A percentile compares a stretch with the other conserved stretches of the same genome.
Conservation (phyloP, 208 protist genomes). For the Trypanosoma avium region DNA sequence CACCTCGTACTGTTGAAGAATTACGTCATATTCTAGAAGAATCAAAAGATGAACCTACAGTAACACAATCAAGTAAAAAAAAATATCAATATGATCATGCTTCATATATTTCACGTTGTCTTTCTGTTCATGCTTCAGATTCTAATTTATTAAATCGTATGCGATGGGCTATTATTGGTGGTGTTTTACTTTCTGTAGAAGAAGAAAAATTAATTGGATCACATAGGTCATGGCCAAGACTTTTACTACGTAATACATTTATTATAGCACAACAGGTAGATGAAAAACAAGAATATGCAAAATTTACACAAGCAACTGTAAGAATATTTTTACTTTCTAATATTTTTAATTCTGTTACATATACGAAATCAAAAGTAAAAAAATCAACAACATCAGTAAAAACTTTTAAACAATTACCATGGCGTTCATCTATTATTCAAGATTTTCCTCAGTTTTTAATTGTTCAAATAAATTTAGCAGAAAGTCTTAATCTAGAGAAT, state of each 20-base stretch:
- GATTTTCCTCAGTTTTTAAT: conserved; percentile 10
- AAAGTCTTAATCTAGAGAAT: not conserved
- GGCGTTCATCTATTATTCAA: not conserved
- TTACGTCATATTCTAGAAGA: not conserved
- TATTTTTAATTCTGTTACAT: not conserved
- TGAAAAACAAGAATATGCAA: not conserved
- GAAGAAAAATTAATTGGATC: conserved; percentile 1
- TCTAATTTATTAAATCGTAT: conserved; percentile 4
- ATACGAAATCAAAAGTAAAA: too few relatives aligned
- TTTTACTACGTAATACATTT: conserved; percentile 25
- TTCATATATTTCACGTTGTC: not conserved
- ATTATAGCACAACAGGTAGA: conserved; percentile 2
- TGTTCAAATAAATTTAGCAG: conserved; percentile 9
- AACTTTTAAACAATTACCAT: not conserved
- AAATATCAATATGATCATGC: not conserved
- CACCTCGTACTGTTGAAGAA: conserved; percentile 1
- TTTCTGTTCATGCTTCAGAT: conserved; percentile 5
- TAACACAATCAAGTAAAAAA: not conserved
- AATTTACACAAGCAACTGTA: conserved; percentile 19
- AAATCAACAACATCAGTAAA: not conserved
- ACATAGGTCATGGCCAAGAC: conserved; percentile 8
- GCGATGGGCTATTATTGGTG: conserved; percentile 14
- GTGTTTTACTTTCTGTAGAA: conserved; percentile 8
- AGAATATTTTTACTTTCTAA: conserved; percentile 12
- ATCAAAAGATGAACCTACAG: not conserved